phyloP scores from a whole-genome alignment of 768 basidiomycete species.

The Russula sp. region DNA sequence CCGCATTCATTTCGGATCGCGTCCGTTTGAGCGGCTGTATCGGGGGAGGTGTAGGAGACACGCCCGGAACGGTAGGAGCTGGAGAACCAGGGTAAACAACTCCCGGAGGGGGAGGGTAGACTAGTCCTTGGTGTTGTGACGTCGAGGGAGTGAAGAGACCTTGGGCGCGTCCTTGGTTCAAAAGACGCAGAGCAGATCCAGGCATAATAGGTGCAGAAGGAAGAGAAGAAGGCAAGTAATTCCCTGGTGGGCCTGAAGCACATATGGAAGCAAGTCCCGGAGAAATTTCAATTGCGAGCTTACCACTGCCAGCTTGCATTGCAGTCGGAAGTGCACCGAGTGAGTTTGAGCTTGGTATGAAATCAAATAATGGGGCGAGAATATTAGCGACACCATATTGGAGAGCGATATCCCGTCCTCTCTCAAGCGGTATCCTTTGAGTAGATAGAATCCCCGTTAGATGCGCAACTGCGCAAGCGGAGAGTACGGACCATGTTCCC shows the following conservation, averaged over 20 bases:
- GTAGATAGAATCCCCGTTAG: background rate
- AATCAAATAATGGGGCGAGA: constrained; percentile 88
- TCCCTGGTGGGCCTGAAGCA: constrained; percentile 11
- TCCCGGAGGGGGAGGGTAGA: constrained; percentile 49
- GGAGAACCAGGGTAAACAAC: constrained; percentile 47
- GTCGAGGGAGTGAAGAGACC: constrained; percentile 84
- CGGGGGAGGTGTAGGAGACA: constrained; percentile 35
- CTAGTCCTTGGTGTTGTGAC: constrained; percentile 44
- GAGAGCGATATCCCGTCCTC: constrained; percentile 86
- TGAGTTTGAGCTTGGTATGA: constrained; percentile 70
- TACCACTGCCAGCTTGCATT: constrained; percentile 24
- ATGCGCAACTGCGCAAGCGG: constrained; percentile 7
- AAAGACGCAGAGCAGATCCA: constrained; percentile 74
- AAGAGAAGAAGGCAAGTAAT: constrained; percentile 35
- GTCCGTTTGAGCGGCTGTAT: constrained; percentile 49
- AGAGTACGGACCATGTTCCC: constrained; percentile 79
- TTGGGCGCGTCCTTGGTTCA: constrained; percentile 82
- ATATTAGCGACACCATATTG: constrained; percentile 90
- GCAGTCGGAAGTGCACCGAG: constrained; percentile 56
- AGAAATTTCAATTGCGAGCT: background rate
- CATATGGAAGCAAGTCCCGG: background rate
- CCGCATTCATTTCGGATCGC: constrained; percentile 62
- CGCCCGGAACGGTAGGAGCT: constrained; percentile 31
- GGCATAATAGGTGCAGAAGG: constrained; percentile 85
- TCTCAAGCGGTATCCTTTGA: constrained; percentile 89